These are phyloP conservation scores for Lactarius vividus DNA, from an alignment of 768 basidiomycete genomes.

Conservation along the genomic window DNA sequence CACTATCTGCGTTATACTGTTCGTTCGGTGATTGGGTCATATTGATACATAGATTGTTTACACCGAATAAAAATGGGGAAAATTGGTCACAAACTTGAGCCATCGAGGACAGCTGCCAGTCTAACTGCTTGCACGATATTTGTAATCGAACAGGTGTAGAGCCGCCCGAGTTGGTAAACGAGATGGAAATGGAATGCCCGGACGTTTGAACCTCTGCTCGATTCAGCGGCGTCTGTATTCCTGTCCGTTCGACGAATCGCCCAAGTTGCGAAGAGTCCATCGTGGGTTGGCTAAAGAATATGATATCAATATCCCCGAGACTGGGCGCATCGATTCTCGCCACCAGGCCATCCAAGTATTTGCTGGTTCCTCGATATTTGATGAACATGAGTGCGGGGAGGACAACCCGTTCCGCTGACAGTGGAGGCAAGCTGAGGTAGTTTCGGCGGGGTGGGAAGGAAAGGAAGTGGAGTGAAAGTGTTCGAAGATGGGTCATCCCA, in stretches of 20 bases:
- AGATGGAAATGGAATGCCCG: background rate
- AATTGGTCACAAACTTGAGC: background rate
- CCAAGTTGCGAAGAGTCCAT: background rate
- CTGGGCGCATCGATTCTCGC: background rate
- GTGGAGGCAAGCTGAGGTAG: no score
- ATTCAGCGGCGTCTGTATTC: background rate
- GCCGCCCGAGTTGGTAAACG: background rate
- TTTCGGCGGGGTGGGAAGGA: background rate
- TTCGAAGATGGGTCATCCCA: background rate
- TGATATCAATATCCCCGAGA: background rate
- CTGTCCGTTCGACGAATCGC: background rate
- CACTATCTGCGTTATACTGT: background rate
- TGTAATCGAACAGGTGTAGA: background rate
- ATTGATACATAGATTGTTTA: rapidly evolving
- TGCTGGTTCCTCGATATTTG: background rate
- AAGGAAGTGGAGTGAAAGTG: background rate
- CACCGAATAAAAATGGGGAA: background rate
- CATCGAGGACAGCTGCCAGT: background rate
- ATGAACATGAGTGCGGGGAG: background rate
- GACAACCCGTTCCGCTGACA: background rate
- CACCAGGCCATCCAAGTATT: background rate
- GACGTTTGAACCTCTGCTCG: background rate
- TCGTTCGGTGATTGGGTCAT: background rate
- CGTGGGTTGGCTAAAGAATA: background rate
- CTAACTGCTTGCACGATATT: background rate